These are phyloP conservation scores for Aspergillus costaricaensis DNA, from an alignment of 2,329 filamentous ascomycete species.

Conservation along the genomic window DNA sequence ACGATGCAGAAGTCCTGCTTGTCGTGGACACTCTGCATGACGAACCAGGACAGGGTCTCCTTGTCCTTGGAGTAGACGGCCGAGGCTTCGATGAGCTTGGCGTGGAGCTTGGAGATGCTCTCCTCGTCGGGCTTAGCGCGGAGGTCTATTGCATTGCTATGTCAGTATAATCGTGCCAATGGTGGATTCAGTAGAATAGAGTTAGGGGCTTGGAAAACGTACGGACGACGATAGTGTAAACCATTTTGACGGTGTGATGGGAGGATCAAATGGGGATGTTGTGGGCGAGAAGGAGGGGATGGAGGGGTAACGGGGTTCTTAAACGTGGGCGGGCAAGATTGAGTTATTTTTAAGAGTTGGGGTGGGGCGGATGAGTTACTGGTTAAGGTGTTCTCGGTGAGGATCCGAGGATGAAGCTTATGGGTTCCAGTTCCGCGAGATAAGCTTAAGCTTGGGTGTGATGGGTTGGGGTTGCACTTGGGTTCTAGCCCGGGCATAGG, in stretches of 20 bases:
- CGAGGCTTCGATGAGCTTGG: slow-evolving; percentile 74
- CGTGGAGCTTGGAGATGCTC: slow-evolving; percentile 59
- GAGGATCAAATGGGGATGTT: background rate
- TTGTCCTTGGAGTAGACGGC: slow-evolving; percentile 71
- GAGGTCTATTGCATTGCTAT: slow-evolving; percentile 6
- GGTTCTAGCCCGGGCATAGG: too few relatives aligned
- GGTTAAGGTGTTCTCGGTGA: background rate
- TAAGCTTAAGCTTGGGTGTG: background rate
- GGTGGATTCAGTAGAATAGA: too few relatives aligned
- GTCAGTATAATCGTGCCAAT: background rate
- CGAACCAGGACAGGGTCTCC: slow-evolving; percentile 71
- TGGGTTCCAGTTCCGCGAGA: background rate
- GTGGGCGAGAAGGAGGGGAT: background rate
- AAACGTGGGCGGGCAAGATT: background rate
- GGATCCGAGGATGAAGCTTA: background rate
- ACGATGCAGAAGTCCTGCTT: slow-evolving; percentile 72
- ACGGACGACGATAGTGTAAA: slow-evolving; percentile 19
- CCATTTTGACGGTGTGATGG: slow-evolving; percentile 9
- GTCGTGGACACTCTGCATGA: slow-evolving; percentile 74
- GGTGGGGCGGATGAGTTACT: slow-evolving; percentile 1
- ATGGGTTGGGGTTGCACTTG: too few relatives aligned
- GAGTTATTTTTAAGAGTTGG: background rate
- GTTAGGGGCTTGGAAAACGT: background rate
- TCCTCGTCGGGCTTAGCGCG: slow-evolving; percentile 18
- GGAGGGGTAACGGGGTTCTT: slow-evolving; percentile 1